Evolutionary conservation across 345 rosid species (phyloP).

Genomic region (Cardamine resedifolia): DNA sequence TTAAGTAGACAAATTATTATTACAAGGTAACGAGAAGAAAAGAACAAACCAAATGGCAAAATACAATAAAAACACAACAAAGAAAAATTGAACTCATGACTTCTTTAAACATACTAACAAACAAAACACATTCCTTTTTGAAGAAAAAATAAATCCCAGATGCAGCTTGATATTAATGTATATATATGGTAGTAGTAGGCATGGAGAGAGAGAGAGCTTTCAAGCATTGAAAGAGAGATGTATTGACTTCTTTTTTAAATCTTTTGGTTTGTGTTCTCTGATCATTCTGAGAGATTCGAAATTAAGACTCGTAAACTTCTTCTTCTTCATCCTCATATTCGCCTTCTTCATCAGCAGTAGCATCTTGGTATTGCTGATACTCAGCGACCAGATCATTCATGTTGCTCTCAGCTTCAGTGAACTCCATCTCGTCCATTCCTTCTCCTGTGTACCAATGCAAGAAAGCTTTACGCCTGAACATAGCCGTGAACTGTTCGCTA

Average conservation of each 20-base stretch:
- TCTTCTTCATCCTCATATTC: slow-evolving; percentile 64
- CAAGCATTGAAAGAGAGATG: background rate
- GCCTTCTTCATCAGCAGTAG: slow-evolving; percentile 83
- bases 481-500: slow-evolving; percentile 97
- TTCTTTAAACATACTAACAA: background rate
- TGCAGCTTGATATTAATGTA: slow-evolving; percentile 19
- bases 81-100: background rate
- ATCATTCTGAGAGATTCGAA: background rate
- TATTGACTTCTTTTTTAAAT: background rate
- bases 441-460: slow-evolving; percentile 98
- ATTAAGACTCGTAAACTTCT: slow-evolving; percentile 47
- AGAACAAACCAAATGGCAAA: slow-evolving; percentile 20
- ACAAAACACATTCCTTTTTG: background rate
- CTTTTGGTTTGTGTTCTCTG: background rate
- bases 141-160: background rate
- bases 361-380: slow-evolving; percentile 96
- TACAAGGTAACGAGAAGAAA: slow-evolving; percentile 16
- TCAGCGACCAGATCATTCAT: slow-evolving; percentile 96
- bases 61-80: slow-evolving; percentile 15
- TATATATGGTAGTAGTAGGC: slow-evolving; percentile 3
- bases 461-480: slow-evolving; percentile 96
- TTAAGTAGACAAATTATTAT: slow-evolving; percentile 11
- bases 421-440: slow-evolving; percentile 99
- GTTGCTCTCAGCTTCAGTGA: slow-evolving; percentile 97
- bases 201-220: background rate